Percentiles rank a stretch among this genome's conserved stretches.
phyloP scores from a whole-genome alignment of 2,329 filamentous ascomycete species.

The Fusarium sp. region DNA sequence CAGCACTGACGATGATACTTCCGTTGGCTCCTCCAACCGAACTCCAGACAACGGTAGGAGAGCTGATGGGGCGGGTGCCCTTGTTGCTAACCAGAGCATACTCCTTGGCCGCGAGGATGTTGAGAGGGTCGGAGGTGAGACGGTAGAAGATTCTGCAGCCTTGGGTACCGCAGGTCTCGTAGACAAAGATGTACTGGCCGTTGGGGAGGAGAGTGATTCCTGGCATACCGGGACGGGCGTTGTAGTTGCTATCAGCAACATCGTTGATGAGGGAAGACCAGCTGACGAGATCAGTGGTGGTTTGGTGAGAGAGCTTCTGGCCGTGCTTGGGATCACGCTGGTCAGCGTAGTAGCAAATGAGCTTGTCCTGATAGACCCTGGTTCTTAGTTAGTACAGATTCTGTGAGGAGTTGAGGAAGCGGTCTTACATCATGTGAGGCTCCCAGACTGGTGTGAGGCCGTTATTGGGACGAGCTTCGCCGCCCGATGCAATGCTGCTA shows the following conservation, averaged over 20 bases:
- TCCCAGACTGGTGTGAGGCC: slow-evolving; percentile 79
- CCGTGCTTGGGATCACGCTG: slow-evolving; percentile 71
- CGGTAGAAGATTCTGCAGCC: slow-evolving; percentile 58
- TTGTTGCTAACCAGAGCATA: slow-evolving; percentile 48
- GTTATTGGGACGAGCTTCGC: slow-evolving; percentile 69
- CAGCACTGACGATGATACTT: slow-evolving; percentile 56
- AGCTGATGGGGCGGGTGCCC: slow-evolving; percentile 51
- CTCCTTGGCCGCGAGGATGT: slow-evolving; percentile 47
- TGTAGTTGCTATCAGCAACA: slow-evolving; percentile 68
- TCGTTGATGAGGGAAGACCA: slow-evolving; percentile 70
- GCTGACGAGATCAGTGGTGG: slow-evolving; percentile 64
- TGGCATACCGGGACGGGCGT: slow-evolving; percentile 75
- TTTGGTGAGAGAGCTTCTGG: slow-evolving; percentile 76
- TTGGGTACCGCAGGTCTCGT: slow-evolving; percentile 65
- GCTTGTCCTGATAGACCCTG: slow-evolving; percentile 64
- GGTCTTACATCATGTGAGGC: slow-evolving; percentile 66
- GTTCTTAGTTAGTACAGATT: background rate
- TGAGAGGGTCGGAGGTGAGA: slow-evolving; percentile 51
- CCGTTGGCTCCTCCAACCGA: slow-evolving; percentile 56
- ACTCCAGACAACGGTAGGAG: slow-evolving; percentile 58
- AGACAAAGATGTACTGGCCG: slow-evolving; percentile 66
- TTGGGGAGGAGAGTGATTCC: slow-evolving; percentile 67
- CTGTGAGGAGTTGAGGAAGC: accelerated
- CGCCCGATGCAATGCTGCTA: slow-evolving; percentile 71
- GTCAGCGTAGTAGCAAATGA: slow-evolving; percentile 77